Base-by-base conservation (phyloP, 2,329 filamentous ascomycete species). In the Drechmeria coniospora region DNA sequence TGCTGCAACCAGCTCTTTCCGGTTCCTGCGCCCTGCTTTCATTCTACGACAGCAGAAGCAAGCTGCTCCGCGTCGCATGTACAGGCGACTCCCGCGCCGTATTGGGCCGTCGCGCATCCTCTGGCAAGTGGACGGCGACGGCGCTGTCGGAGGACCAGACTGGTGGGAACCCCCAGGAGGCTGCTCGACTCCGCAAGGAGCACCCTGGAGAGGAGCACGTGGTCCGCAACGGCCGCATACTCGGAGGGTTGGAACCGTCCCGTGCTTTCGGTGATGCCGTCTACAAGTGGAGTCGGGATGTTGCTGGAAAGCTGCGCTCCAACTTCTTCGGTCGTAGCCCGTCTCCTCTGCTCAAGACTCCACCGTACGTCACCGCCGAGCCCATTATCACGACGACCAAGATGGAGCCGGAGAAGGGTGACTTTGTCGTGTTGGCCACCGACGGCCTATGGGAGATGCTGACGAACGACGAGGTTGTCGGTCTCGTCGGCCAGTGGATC, bases 391-490 rank as follows among this genome's bases (percentile, higher is more conserved):
- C 87, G 1, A 93, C 84, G 1, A 95, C 87, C 25, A 79, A 90
- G 51, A 77, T 98, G 28, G 67, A 87, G 41, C 90, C 90, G 1
- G 72, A 82, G 29, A 81, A 81, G 36, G 86, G 87, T 25, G 90
- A 98, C 49, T 98, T 98, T 44, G 65, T 98, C 9, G 87, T 98
- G 35, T 76, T 98, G 64, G 90, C 90, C 14, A 94, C 90, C 0
- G 90, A 98, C 48, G 90, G 90, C 4, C 65, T 98, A 1, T 98
- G 90, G 90, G 90, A 98, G 56, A 95, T 95, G 90, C 65, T 98
- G 35, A 94, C 83, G 26, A 98, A 95, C 44, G 90, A 98, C 49
- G 90, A 98, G 59, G 90, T 94, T 1, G 80, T 98, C 27, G 90
- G 90, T 1, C 70, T 98, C 3, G 90, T 98, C 4, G 92, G 87